Evolutionary conservation across 768 basidiomycete genomes (phyloP).

Genomic region (Boletus pseudopeckii): DNA sequence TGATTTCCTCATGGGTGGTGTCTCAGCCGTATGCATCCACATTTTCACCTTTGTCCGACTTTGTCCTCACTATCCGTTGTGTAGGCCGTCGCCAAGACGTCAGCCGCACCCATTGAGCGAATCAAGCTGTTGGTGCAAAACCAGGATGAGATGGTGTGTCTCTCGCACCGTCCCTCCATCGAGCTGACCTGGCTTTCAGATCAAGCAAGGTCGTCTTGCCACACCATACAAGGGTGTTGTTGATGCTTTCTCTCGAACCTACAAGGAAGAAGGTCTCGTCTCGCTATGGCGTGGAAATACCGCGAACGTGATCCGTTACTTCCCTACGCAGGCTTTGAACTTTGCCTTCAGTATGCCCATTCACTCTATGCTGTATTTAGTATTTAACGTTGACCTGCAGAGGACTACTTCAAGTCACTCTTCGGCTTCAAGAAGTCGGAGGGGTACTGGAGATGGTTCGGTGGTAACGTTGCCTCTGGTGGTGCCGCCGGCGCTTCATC

Average conservation of each 20-base stretch:
- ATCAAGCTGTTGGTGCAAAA: slow-evolving; percentile 98
- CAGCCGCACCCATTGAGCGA: slow-evolving; percentile 99
- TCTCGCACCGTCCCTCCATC: neutral
- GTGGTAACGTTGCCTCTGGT: slow-evolving; percentile 97
- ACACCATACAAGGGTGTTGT: slow-evolving; percentile 93
- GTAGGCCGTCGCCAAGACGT: slow-evolving; percentile 97
- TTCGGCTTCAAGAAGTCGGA: slow-evolving; percentile 99
- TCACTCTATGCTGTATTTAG: neutral
- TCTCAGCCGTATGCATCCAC: slow-evolving; percentile 67
- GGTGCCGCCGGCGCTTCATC: slow-evolving; percentile 99
- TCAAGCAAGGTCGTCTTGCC: slow-evolving; percentile 98
- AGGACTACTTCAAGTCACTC: slow-evolving; percentile 98
- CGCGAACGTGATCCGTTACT: slow-evolving; percentile 99
- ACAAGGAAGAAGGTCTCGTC: slow-evolving; percentile 91
- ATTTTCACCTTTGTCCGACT: neutral
- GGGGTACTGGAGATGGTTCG: slow-evolving; percentile 98
- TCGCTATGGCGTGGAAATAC: slow-evolving; percentile 99
- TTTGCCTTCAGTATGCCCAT: slow-evolving; percentile 92
- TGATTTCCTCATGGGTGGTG: slow-evolving; percentile 97
- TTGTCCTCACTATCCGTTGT: slow-evolving; percentile 22
- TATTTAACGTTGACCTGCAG: slow-evolving; percentile 29
- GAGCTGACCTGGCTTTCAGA: slow-evolving; percentile 44
- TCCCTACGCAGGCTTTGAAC: slow-evolving; percentile 99
- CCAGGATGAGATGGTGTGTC: slow-evolving; percentile 98
- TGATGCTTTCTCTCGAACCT: slow-evolving; percentile 92